phyloP scores from a whole-genome alignment of 768 basidiomycete genomes.

The Dacryopinax spathularia region DNA sequence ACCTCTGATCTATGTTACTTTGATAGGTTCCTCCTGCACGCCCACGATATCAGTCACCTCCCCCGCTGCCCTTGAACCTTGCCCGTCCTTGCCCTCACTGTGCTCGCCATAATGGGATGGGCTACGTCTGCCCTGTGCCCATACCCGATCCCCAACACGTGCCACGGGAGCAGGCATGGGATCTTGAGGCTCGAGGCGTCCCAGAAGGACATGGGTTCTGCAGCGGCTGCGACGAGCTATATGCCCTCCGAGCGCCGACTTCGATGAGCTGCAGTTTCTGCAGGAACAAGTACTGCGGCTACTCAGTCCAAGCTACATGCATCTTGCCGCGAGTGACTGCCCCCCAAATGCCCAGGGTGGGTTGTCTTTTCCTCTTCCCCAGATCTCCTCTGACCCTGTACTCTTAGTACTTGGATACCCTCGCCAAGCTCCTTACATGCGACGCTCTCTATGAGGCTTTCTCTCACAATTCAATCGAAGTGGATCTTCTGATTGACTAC shows the following conservation, averaged over 20 bases:
- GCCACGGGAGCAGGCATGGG: neutral
- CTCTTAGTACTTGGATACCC: neutral
- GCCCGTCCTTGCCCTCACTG: slow-evolving; percentile 1
- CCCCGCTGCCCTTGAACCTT: neutral
- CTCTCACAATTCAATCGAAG: neutral
- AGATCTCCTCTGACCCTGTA: neutral
- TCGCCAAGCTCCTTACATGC: neutral
- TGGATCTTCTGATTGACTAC: neutral
- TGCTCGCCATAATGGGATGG: neutral
- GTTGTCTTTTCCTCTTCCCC: neutral
- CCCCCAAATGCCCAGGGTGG: neutral
- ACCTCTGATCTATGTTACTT: neutral
- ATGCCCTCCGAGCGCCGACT: neutral
- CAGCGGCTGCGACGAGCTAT: neutral
- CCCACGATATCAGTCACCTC: neutral
- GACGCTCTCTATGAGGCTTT: neutral
- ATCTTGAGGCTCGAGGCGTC: neutral
- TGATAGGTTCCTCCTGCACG: neutral
- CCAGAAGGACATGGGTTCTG: neutral
- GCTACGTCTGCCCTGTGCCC: neutral
- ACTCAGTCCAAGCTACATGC: neutral
- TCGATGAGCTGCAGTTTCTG: neutral
- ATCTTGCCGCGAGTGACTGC: neutral
- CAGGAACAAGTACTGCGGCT: neutral
- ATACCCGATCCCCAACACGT: neutral